phyloP scores from a whole-genome alignment of 208 protist genomes.

The Trypanosoma lewisi region DNA sequence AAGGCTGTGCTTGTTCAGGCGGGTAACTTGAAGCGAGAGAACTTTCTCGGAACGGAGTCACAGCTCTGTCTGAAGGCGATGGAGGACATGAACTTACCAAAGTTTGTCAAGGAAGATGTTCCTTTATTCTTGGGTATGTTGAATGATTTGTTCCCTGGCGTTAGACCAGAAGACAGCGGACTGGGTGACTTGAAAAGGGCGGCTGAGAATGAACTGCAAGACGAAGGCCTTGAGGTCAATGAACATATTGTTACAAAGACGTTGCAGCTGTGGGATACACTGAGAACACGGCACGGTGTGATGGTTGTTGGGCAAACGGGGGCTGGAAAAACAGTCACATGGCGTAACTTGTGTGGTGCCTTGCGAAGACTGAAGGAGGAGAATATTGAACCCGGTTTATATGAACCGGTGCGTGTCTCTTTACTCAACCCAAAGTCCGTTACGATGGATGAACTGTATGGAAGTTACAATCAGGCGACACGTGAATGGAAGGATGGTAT shows the following conservation, averaged over 20 bases:
- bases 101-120: slow-evolving; percentile 96
- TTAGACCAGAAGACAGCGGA: slow-evolving; percentile 74
- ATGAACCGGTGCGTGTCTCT: slow-evolving; percentile 85
- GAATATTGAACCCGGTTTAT: slow-evolving; percentile 76
- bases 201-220: slow-evolving; percentile 69
- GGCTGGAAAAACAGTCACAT: slow-evolving; percentile 95
- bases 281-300: slow-evolving; percentile 96
- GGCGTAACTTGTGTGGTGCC: slow-evolving; percentile 86
- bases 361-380: slow-evolving; percentile 78
- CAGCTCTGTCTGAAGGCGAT: slow-evolving; percentile 95
- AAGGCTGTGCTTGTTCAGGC: slow-evolving; percentile 96
- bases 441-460: slow-evolving; percentile 97
- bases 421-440: slow-evolving; percentile 98
- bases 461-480: slow-evolving; percentile 95
- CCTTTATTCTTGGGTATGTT: slow-evolving; percentile 96
- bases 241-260: slow-evolving; percentile 90
- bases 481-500: slow-evolving; percentile 99
- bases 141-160: slow-evolving; percentile 95
- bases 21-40: slow-evolving; percentile 92
- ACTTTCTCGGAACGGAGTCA: slow-evolving; percentile 91
- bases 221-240: slow-evolving; percentile 74
- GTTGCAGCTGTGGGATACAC: slow-evolving; percentile 96
- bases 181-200: slow-evolving; percentile 86
- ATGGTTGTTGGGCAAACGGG: slow-evolving; percentile 97
- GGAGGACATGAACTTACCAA: slow-evolving; percentile 97